Evolutionary conservation across 2,329 filamentous ascomycete species (phyloP).

Genomic region (Helotiales sp.): DNA sequence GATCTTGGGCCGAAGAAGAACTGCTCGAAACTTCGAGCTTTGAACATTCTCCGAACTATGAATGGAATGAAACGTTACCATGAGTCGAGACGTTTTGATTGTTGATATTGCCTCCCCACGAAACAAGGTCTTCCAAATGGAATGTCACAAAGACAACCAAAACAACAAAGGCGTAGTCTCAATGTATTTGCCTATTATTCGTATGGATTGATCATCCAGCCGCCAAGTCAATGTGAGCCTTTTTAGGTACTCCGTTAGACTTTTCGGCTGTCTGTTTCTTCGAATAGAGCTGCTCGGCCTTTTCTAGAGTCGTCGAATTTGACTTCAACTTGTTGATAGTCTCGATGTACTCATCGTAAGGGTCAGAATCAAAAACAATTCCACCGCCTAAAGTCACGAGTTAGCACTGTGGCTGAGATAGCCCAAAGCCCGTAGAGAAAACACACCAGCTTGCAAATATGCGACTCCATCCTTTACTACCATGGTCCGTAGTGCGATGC

Average conservation of each 20-base stretch:
- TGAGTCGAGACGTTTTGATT: not conserved
- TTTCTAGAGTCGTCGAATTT: conserved; percentile 86
- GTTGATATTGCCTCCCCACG: not conserved
- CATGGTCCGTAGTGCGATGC: conserved; percentile 81
- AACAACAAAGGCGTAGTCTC: not conserved
- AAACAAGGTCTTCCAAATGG: not conserved
- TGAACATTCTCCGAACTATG: not conserved
- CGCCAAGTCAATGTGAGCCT: conserved; percentile 36
- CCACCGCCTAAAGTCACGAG: conserved; percentile 70
- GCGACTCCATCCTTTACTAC: conserved; percentile 87
- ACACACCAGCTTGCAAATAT: conserved; percentile 79
- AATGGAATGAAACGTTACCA: not conserved
- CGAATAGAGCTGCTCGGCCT: conserved; percentile 68
- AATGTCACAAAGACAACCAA: conserved; percentile 1
- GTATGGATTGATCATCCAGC: conserved; percentile 23
- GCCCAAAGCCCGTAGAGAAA: not conserved
- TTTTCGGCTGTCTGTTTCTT: conserved; percentile 28
- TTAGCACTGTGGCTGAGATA: conserved; percentile 3
- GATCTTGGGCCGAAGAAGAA: not conserved
- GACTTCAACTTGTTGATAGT: conserved; percentile 95
- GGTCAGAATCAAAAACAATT: conserved; percentile 93
- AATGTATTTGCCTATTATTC: not conserved
- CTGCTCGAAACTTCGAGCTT: conserved; percentile 8
- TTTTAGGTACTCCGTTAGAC: not conserved
- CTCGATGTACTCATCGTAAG: conserved; percentile 90